Percentiles rank a stretch among this genome's conserved stretches.
Evolutionary conservation across 2,329 filamentous ascomycete genomes (phyloP).

Genomic region (Gaeumannomyces tritici): DNA sequence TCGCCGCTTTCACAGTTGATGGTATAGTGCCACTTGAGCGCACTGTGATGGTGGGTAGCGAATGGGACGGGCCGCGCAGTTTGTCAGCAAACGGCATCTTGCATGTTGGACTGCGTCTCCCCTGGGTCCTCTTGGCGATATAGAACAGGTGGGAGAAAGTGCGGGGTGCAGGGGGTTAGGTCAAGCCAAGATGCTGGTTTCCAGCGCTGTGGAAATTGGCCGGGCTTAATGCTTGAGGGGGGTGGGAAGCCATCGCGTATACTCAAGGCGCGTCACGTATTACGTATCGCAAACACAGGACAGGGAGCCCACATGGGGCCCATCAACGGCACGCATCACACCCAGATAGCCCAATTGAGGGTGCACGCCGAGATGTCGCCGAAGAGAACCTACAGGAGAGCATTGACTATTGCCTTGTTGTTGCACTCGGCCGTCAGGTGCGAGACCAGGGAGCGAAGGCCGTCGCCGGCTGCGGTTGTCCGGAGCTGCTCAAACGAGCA

Average conservation of each 20-base stretch:
- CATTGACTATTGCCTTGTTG: conserved; percentile 62
- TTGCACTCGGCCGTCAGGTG: conserved; percentile 55
- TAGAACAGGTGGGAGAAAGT: neutral
- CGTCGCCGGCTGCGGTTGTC: conserved; percentile 53
- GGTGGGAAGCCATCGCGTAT: neutral
- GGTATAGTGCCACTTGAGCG: conserved; percentile 66
- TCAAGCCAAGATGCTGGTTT: no score
- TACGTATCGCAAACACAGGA: neutral
- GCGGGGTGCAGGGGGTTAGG: neutral
- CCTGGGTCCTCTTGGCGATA: neutral
- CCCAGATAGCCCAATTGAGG: neutral
- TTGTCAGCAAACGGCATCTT: neutral
- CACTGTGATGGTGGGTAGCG: conserved; percentile 31
- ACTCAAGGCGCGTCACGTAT: neutral
- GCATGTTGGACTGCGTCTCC: neutral
- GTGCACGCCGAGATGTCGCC: neutral
- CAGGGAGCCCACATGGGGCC: neutral
- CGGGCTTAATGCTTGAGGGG: no score
- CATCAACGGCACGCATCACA: no score
- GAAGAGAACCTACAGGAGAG: conserved; percentile 51
- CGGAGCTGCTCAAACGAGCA: conserved; percentile 66
- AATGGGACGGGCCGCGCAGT: neutral
- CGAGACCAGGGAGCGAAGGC: conserved; percentile 48
- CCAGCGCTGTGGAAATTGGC: no score
- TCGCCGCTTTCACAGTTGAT: conserved; percentile 44